A percentile compares a stretch with the other conserved stretches of the same genome.
phyloP scores from a whole-genome alignment of 805 yeast genomes.

The Ogataea populi-albae region DNA sequence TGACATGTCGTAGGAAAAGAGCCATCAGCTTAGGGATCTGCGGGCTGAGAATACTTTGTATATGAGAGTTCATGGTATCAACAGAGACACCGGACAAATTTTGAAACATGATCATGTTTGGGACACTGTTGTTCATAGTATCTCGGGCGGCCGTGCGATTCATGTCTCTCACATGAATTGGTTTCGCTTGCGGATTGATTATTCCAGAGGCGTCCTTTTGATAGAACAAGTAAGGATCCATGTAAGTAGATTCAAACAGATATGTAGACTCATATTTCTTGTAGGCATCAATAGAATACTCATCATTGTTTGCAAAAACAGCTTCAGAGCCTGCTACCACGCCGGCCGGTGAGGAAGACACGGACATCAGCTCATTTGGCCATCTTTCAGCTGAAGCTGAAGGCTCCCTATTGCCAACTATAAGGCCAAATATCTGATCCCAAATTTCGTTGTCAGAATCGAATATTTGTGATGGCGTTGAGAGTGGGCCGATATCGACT shows the following conservation, averaged over 20 bases:
- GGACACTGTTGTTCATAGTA: neutral
- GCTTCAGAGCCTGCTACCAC: neutral
- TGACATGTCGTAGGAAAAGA: conserved; percentile 14
- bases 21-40: conserved; percentile 12
- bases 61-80: conserved; percentile 2
- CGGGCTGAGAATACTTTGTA: conserved; percentile 7
- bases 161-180: conserved; percentile 7
- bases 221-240: conserved; percentile 10
- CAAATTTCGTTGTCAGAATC: conserved; percentile 10
- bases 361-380: neutral
- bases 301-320: conserved; percentile 3
- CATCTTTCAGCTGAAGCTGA: too few relatives aligned
- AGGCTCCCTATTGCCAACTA: conserved; percentile 5
- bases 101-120: conserved; percentile 7
- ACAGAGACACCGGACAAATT: conserved; percentile 3
- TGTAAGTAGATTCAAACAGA: conserved; percentile 12
- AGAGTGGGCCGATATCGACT: neutral
- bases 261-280: conserved; percentile 10
- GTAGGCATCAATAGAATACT: conserved; percentile 14
- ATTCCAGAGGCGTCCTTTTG: neutral
- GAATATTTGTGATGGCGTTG: conserved; percentile 3
- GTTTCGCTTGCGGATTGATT: neutral
- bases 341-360: conserved; percentile 3
- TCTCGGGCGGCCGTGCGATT: conserved; percentile 1
- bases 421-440: conserved; percentile 13